phyloP scores from a whole-genome alignment of 148 eudicot genomes.

The Nyssa sinensis region DNA sequence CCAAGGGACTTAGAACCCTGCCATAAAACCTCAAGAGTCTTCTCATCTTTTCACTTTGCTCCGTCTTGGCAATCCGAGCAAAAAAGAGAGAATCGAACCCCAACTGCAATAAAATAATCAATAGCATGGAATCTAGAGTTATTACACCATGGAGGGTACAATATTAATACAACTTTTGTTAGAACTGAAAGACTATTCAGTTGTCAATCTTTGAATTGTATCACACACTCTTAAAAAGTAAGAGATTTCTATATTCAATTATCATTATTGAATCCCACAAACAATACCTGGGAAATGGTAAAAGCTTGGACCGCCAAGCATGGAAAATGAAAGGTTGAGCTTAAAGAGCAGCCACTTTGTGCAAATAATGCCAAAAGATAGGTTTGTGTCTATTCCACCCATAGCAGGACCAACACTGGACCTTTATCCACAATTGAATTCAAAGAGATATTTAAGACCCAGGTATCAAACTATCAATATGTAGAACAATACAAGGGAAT shows the following conservation, averaged over 20 bases:
- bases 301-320: background rate
- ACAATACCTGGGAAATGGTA: background rate
- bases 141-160: background rate
- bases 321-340: background rate
- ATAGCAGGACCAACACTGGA: too few species aligned
- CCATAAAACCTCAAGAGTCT: conserved; percentile 75
- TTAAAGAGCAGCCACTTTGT: background rate
- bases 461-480: too few species aligned
- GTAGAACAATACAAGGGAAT: background rate
- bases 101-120: conserved; percentile 39
- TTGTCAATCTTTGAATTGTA: background rate
- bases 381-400: too few species aligned
- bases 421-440: too few species aligned
- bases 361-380: too few species aligned
- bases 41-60: conserved; percentile 58
- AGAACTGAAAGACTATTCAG: background rate
- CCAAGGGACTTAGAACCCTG: conserved; percentile 72
- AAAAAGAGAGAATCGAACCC: conserved; percentile 78
- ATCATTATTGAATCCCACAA: background rate
- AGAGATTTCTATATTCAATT: too few species aligned
- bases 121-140: background rate
- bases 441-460: too few species aligned
- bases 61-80: conserved; percentile 85
- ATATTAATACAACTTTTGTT: background rate
- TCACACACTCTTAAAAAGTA: background rate